Conservation (phyloP, 306 rosid genomes). For the Luffa aegyptiaca region DNA sequence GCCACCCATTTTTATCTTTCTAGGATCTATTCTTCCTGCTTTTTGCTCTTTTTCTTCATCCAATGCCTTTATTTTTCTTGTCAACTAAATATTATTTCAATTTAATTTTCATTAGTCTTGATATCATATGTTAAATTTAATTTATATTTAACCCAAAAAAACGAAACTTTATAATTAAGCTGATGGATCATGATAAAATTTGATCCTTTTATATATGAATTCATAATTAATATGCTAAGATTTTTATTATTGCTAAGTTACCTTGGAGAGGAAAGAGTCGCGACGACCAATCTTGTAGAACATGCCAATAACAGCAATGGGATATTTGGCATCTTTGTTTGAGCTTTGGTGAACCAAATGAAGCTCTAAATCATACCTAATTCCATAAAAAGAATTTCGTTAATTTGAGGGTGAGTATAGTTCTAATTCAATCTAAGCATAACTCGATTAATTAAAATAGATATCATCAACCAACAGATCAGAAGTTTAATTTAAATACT, state of each 20-base stretch:
- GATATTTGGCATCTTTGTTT: slow-evolving; percentile 10
- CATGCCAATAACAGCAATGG: slow-evolving; percentile 36
- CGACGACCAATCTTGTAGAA: slow-evolving; percentile 45
- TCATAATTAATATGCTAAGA: too few species aligned
- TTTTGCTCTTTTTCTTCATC: neutral
- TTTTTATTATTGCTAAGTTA: neutral
- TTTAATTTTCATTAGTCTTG: neutral
- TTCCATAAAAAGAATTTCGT: neutral
- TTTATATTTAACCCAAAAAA: neutral
- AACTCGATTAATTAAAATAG: too few species aligned
- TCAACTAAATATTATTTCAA: neutral
- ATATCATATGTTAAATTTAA: neutral
- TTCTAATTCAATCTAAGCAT: neutral
- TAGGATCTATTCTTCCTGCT: neutral
- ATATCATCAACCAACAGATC: too few species aligned
- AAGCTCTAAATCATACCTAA: slow-evolving; percentile 54
- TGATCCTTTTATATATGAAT: too few species aligned
- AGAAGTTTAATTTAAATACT: too few species aligned
- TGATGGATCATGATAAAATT: too few species aligned
- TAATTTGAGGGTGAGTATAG: neutral
- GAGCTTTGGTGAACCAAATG: slow-evolving; percentile 50
- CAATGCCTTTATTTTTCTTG: neutral
- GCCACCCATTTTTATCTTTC: neutral
- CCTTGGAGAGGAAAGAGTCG: neutral
- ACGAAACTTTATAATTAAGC: neutral